These are phyloP conservation scores for Histomonas meleagridis DNA, from an alignment of 208 protist species.

Conservation along the genomic window DNA sequence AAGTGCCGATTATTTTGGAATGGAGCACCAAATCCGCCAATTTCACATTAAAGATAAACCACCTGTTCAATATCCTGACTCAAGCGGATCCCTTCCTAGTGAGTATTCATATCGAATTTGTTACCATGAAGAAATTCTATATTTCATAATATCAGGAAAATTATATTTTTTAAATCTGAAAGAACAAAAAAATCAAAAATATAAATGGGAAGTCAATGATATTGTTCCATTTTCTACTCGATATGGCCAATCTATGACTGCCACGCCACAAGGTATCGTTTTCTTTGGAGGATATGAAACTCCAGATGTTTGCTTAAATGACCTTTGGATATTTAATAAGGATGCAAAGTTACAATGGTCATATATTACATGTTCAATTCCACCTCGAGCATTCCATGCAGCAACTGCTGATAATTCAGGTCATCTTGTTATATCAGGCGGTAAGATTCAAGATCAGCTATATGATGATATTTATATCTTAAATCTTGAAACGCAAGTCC, in stretches of 20 bases:
- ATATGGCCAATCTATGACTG: not conserved
- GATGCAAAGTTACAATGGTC: not conserved
- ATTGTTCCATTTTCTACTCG: not conserved
- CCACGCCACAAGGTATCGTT: not conserved
- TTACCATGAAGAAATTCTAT: too few relatives aligned
- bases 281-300: not conserved
- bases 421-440: not conserved
- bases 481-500: not conserved
- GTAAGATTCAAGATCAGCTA: too few relatives aligned
- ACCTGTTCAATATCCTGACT: too few relatives aligned
- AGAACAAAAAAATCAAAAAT: too few relatives aligned
- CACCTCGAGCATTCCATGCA: not conserved
- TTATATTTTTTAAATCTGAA: too few relatives aligned
- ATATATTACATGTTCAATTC: not conserved
- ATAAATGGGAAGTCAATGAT: too few relatives aligned
- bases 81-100: too few relatives aligned
- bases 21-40: too few relatives aligned
- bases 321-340: constrained; percentile 1
- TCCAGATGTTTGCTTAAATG: not conserved
- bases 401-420: not conserved
- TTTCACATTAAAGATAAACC: too few relatives aligned
- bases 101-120: too few relatives aligned
- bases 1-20: too few relatives aligned
- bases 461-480: not conserved
- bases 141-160: too few relatives aligned